Conservation (phyloP, 208 protist species). For the Trypanosoma lewisi region DNA sequence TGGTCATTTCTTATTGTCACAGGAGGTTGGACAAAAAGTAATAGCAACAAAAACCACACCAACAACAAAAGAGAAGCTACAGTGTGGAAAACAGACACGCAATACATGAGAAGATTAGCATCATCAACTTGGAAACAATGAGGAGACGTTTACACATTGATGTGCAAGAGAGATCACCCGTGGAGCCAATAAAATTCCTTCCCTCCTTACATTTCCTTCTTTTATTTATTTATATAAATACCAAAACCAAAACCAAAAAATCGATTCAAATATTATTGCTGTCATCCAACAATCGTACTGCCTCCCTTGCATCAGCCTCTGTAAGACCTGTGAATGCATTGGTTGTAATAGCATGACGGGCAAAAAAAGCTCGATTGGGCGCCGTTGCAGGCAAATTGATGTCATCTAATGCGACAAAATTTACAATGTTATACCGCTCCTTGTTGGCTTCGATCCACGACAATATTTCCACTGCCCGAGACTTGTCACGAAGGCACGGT, state of each 20-base stretch:
- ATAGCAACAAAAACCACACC: too few relatives aligned
- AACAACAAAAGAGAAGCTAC: too few relatives aligned
- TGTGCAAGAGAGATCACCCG: too few relatives aligned
- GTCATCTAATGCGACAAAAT: conserved; percentile 79
- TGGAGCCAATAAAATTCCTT: too few relatives aligned
- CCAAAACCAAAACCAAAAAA: not conserved
- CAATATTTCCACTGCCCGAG: conserved; percentile 55
- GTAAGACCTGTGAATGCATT: conserved; percentile 50
- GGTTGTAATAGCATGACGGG: conserved; percentile 53
- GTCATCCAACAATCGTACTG: conserved; percentile 45
- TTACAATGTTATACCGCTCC: conserved; percentile 52
- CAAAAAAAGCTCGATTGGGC: conserved; percentile 57
- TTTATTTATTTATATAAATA: not conserved
- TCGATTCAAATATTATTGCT: conserved; percentile 45
- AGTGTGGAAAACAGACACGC: too few relatives aligned
- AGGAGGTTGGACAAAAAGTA: too few relatives aligned
- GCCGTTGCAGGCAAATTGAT: conserved; percentile 52
- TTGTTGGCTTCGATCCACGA: conserved; percentile 56
- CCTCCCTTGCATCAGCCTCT: conserved; percentile 40
- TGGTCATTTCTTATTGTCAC: too few relatives aligned
- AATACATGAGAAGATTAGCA: too few relatives aligned
- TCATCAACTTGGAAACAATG: too few relatives aligned
- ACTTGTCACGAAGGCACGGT: conserved; percentile 28
- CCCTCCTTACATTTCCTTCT: too few relatives aligned
- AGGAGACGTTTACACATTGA: too few relatives aligned